Evolutionary conservation across 805 yeast species (phyloP).

Genomic region (Komagataella mondaviorum): DNA sequence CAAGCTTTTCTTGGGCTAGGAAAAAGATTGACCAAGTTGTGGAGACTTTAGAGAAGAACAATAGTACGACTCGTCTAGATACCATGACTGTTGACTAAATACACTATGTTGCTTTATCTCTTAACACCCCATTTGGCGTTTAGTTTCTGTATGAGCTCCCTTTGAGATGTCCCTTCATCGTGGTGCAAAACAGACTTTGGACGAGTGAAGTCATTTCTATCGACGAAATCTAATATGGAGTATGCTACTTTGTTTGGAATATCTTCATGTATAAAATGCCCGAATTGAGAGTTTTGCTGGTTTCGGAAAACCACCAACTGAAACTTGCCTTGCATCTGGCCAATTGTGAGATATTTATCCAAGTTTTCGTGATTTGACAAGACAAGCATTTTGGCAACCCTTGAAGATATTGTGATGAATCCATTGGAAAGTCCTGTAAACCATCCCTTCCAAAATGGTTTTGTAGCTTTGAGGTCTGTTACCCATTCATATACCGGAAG

Average conservation of each 20-base stretch:
- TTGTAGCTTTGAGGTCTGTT: slow-evolving; percentile 47
- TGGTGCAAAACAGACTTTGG: slow-evolving; percentile 20
- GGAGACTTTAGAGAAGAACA: slow-evolving; percentile 12
- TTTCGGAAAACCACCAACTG: slow-evolving; percentile 62
- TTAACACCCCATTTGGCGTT: slow-evolving; percentile 21
- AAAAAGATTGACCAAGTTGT: slow-evolving; percentile 78
- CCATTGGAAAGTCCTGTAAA: slow-evolving; percentile 50
- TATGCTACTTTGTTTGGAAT: slow-evolving; percentile 54
- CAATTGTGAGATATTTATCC: slow-evolving; percentile 77
- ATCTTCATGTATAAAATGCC: slow-evolving; percentile 96
- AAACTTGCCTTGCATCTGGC: slow-evolving; percentile 97
- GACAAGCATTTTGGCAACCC: slow-evolving; percentile 53
- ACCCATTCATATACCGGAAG: slow-evolving; percentile 34
- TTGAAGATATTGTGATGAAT: slow-evolving; percentile 23
- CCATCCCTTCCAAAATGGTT: slow-evolving; percentile 75
- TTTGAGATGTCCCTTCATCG: slow-evolving; percentile 9
- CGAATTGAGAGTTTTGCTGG: slow-evolving; percentile 30
- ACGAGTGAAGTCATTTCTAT: slow-evolving; percentile 24
- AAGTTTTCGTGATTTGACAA: slow-evolving; percentile 84
- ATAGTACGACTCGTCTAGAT: slow-evolving; percentile 28
- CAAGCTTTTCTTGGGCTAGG: slow-evolving; percentile 81
- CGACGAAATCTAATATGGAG: slow-evolving; percentile 34
- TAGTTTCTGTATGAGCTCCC: slow-evolving; percentile 13
- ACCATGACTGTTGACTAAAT: slow-evolving; percentile 32
- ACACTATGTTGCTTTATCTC: slow-evolving; percentile 4